Percentiles rank a stretch among this genome's conserved stretches.
These are phyloP conservation scores for Gloeostereum incarnatum DNA, from an alignment of 768 basidiomycete species.

Conservation along the genomic window DNA sequence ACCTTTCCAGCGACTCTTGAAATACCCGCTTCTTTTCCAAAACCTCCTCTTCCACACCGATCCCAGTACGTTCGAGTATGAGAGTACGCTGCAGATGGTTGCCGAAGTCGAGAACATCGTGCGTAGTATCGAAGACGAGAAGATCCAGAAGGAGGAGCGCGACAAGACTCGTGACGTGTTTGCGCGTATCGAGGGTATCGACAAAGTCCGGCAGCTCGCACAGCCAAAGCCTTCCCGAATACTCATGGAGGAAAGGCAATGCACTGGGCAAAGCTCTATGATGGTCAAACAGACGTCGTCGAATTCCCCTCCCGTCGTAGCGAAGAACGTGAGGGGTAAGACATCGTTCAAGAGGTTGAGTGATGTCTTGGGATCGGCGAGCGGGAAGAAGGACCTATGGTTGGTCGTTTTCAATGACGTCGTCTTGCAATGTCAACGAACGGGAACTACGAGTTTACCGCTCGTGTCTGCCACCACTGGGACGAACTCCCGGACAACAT, in stretches of 20 bases:
- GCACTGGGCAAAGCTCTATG: conserved; percentile 19
- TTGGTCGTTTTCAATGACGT: conserved; percentile 95
- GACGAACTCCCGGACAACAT: conserved; percentile 64
- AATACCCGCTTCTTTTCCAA: conserved; percentile 96
- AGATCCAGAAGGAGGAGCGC: conserved; percentile 92
- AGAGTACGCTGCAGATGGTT: conserved; percentile 92
- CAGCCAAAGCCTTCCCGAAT: conserved; percentile 85
- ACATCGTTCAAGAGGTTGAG: conserved; percentile 84
- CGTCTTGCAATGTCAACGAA: conserved; percentile 82
- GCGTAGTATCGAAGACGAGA: conserved; percentile 95
- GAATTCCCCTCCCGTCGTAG: conserved; percentile 28
- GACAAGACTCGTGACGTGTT: conserved; percentile 93
- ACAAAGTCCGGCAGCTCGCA: conserved; percentile 88
- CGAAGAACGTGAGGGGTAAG: conserved; percentile 67
- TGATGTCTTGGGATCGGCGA: conserved; percentile 66
- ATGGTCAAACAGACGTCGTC: conserved; percentile 23
- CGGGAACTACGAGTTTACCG: conserved; percentile 81
- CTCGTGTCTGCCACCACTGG: conserved; percentile 57
- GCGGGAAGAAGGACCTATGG: conserved; percentile 87
- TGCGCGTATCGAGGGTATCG: conserved; percentile 92
- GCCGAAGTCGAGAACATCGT: conserved; percentile 96
- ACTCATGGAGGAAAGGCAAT: conserved; percentile 72
- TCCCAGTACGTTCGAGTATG: conserved; percentile 95
- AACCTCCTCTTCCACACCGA: conserved; percentile 96
- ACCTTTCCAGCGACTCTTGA: conserved; percentile 93